A percentile compares a stretch with the other conserved stretches of the same genome.
Conservation (phyloP, 768 basidiomycete genomes). For the Termitomyces sp. region DNA sequence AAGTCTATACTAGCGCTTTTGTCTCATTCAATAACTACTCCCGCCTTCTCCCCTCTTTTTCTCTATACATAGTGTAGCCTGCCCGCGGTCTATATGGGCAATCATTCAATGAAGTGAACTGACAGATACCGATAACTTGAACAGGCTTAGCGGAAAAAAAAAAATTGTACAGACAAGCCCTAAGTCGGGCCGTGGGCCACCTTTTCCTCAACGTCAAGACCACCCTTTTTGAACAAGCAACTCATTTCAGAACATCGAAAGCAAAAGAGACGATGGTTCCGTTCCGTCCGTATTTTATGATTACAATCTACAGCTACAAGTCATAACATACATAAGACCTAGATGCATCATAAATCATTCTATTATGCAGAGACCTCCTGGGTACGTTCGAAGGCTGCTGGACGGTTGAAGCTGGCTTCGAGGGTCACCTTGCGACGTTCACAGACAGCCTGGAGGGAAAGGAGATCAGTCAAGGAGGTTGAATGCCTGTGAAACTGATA, state of each 20-base stretch:
- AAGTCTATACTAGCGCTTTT: too few species aligned
- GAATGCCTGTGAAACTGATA: background rate
- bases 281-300: background rate
- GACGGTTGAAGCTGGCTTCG: slow-evolving; percentile 32
- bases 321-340: background rate
- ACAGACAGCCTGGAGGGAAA: slow-evolving; percentile 34
- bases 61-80: too few species aligned
- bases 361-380: slow-evolving; percentile 4
- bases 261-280: background rate
- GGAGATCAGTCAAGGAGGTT: background rate
- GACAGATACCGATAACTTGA: too few species aligned
- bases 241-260: background rate
- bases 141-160: too few species aligned
- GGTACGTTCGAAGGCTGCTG: slow-evolving; percentile 30
- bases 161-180: too few species aligned
- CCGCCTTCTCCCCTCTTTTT: too few species aligned
- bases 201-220: too few species aligned
- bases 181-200: too few species aligned
- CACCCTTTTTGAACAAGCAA: too few species aligned
- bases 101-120: too few species aligned
- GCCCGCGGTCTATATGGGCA: too few species aligned
- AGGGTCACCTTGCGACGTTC: slow-evolving; percentile 40
- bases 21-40: too few species aligned
- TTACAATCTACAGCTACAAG: slow-evolving; percentile 12
- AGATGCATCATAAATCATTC: background rate